These are phyloP conservation scores for Phoma herbarum DNA, from an alignment of 2,329 filamentous ascomycete species.

Conservation along the genomic window DNA sequence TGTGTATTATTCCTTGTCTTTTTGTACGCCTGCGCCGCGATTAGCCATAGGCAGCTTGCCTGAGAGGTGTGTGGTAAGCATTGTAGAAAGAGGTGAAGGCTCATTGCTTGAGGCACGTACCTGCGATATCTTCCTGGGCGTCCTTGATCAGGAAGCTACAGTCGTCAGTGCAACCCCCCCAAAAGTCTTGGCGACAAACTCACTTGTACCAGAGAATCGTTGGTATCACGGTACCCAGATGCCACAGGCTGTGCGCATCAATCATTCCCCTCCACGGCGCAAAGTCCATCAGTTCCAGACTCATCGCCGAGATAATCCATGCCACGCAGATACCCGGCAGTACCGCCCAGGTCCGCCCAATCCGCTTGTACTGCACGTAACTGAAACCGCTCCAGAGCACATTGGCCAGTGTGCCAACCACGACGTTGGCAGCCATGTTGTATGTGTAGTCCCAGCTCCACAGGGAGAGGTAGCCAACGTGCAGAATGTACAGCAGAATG, in stretches of 20 bases:
- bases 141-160: conserved; percentile 86
- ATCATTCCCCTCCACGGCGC: conserved; percentile 81
- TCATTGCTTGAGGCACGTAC: conserved; percentile 74
- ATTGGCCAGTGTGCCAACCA: conserved; percentile 81
- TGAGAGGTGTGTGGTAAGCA: conserved; percentile 35
- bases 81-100: conserved; percentile 2
- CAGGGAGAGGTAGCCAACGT: conserved; percentile 84
- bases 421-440: conserved; percentile 96
- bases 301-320: conserved; percentile 94
- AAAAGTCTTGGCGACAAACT: conserved; percentile 53
- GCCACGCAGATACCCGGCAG: conserved; percentile 92
- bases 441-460: conserved; percentile 96
- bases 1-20: conserved; percentile 12
- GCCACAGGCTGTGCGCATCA: conserved; percentile 96
- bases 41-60: conserved; percentile 35
- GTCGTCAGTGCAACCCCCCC: conserved; percentile 19
- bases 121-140: conserved; percentile 80
- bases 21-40: conserved; percentile 28
- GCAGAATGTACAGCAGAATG: conserved; percentile 72
- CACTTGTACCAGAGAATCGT: conserved; percentile 95
- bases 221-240: conserved; percentile 88
- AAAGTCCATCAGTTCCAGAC: conserved; percentile 93
- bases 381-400: conserved; percentile 87
- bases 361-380: conserved; percentile 74
- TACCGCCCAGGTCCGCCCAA: conserved; percentile 78